Base-by-base conservation (phyloP, 257 asterid genomes). In the Nicotiana undulata region DNA sequence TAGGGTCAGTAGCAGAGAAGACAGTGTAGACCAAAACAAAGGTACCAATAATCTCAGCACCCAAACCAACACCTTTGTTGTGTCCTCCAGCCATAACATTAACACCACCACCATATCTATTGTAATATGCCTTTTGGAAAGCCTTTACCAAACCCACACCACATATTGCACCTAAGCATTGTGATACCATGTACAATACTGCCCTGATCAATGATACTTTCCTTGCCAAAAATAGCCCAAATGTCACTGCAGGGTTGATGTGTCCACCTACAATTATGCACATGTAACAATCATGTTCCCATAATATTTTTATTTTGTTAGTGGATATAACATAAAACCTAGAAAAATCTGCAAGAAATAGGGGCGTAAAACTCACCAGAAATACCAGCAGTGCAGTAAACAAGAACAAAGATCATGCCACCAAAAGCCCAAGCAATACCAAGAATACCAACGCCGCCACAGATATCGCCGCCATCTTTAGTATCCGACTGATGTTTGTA, bases 391-490 rank as follows among this genome's bases (percentile, higher is more conserved):
- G 97, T 92, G 89, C 97, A 92, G 94, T 92, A 92, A 86, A 92
- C 97, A 22, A 92, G 91, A 31, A 91, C 65, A 86, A 91, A 91
- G 13, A 91, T 91, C 93, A 92, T 92, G 85, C 97, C 97, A 75
- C 97, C 97, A 56, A 92, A 92, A 2, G 95, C 95, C 97, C 97
- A 92, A 18, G 97, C 97, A 79, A 92, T 92, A 6, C 97, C 97
- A 49, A 90, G 91, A 22, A 88, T 63, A 4, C 95, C 97, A 6
- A 92, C 95, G 34, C 97, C 95, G 81, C 85, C 91, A 56, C 97
- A 92, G 52, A 85, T 32, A 11, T 86, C 89, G 7, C 93, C 94
- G 2, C 90, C 90, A 55, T 9, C 67, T 0, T 1, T 0, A 55
- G 37, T 3, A 81, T 88, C 93, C 16, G 60, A 80, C 86, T 92